These are phyloP conservation scores for Uronychia setigera DNA, from an alignment of 73 alveolate genomes.

Conservation along the genomic window DNA sequence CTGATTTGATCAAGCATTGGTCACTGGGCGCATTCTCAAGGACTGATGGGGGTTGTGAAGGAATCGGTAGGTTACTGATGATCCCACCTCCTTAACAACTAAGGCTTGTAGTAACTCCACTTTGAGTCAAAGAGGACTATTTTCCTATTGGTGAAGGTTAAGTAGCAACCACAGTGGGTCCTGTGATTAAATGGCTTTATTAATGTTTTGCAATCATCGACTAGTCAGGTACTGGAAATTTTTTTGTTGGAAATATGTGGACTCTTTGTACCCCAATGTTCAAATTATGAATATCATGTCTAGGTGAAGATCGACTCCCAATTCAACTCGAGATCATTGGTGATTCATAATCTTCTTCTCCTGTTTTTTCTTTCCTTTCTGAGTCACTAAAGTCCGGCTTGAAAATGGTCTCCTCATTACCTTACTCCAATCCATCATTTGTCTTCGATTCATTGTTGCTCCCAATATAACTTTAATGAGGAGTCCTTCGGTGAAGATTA, in stretches of 20 bases:
- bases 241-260: not conserved
- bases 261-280: not conserved
- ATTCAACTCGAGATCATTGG: not conserved
- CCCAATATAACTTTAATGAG: not conserved
- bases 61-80: no score
- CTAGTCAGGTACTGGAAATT: no score
- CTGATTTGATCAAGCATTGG: not conserved
- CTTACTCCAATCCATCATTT: not conserved
- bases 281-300: not conserved
- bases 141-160: not conserved
- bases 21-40: not conserved
- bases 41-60: no score
- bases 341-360: not conserved
- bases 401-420: not conserved
- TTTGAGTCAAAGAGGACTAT: not conserved
- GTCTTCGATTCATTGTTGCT: not conserved
- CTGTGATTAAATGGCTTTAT: not conserved
- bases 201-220: not conserved
- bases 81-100: no score
- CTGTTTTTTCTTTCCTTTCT: no score
- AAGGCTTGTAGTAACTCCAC: not conserved
- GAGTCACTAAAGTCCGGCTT: no score
- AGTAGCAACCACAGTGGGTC: not conserved
- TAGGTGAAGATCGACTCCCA: not conserved
- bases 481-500: not conserved